Percentiles rank a stretch among this genome's conserved stretches.
These are phyloP conservation scores for Metarhizium anisopliae DNA, from an alignment of 2,329 filamentous ascomycete species.

Conservation along the genomic window DNA sequence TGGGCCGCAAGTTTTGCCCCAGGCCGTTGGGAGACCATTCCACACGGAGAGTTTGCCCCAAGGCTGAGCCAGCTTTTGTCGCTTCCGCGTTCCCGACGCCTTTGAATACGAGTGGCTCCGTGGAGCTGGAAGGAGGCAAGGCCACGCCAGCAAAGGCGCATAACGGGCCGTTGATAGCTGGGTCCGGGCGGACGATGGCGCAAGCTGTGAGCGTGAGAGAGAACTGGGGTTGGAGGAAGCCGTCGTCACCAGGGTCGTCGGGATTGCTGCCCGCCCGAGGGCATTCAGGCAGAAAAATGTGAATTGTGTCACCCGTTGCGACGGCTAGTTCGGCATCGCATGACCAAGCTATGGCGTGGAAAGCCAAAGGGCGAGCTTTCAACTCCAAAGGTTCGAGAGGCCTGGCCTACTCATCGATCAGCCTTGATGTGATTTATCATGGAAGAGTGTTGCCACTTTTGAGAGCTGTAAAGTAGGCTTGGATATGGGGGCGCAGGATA, in stretches of 20 bases:
- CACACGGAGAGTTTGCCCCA: slow-evolving; percentile 45
- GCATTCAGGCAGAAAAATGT: slow-evolving; percentile 41
- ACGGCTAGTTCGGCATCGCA: slow-evolving; percentile 49
- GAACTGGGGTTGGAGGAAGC: slow-evolving; percentile 23
- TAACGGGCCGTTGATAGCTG: slow-evolving; percentile 36
- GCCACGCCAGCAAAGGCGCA: slow-evolving; percentile 28
- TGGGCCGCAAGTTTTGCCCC: slow-evolving; percentile 43
- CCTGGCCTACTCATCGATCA: slow-evolving; percentile 24
- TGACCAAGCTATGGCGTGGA: slow-evolving; percentile 40
- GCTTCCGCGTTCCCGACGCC: slow-evolving; percentile 38
- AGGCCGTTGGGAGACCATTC: slow-evolving; percentile 51
- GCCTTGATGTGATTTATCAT: neutral
- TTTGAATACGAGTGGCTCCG: slow-evolving; percentile 22
- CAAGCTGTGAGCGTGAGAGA: slow-evolving; percentile 23
- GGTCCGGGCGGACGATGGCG: slow-evolving; percentile 27
- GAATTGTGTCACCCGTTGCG: slow-evolving; percentile 45
- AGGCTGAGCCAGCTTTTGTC: slow-evolving; percentile 36
- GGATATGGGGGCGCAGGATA: too few species aligned
- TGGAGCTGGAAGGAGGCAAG: slow-evolving; percentile 17
- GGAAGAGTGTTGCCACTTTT: too few species aligned
- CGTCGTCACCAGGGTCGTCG: slow-evolving; percentile 17
- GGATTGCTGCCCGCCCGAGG: slow-evolving; percentile 13
- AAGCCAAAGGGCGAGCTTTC: slow-evolving; percentile 33
- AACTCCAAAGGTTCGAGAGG: slow-evolving; percentile 38
- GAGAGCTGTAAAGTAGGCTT: too few species aligned